Percentiles rank a stretch among this genome's conserved stretches.
Evolutionary conservation across 2,329 filamentous ascomycete species (phyloP).

Genomic region (Neophaeococcomyces mojaviensis): DNA sequence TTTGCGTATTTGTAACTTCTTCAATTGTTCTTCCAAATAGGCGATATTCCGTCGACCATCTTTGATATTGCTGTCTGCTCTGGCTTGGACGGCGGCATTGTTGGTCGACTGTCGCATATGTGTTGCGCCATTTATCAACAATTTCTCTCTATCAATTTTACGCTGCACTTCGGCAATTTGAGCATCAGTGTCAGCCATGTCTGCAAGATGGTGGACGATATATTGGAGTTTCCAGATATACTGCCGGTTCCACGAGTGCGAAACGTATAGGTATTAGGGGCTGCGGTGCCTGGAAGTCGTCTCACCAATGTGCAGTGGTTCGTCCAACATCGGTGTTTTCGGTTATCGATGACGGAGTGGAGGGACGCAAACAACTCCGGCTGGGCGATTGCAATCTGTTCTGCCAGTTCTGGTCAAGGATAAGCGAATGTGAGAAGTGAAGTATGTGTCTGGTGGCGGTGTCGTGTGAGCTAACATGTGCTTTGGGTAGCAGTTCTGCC

Average conservation of each 20-base stretch:
- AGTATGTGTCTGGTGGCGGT: not conserved
- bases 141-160: constrained; percentile 97
- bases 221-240: not conserved
- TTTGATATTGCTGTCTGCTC: constrained; percentile 87
- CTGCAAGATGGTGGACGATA: constrained; percentile 24
- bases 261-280: not conserved
- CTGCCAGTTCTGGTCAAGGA: not conserved
- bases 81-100: constrained; percentile 83
- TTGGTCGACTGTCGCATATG: constrained; percentile 93
- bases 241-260: not conserved
- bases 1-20: constrained; percentile 76
- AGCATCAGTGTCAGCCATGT: constrained; percentile 54
- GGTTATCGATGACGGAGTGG: constrained; percentile 5
- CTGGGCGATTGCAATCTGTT: not conserved
- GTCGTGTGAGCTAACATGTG: not conserved
- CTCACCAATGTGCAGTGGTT: not conserved
- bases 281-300: not conserved
- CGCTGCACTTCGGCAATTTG: constrained; percentile 73
- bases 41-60: constrained; percentile 88
- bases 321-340: constrained; percentile 10
- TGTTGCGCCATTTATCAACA: constrained; percentile 86
- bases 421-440: not conserved
- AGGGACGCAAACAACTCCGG: not conserved
- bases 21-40: constrained; percentile 89
- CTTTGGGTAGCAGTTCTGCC: not conserved